Conservation (phyloP, 805 yeast genomes). For the Barnettozyma vustinii region DNA sequence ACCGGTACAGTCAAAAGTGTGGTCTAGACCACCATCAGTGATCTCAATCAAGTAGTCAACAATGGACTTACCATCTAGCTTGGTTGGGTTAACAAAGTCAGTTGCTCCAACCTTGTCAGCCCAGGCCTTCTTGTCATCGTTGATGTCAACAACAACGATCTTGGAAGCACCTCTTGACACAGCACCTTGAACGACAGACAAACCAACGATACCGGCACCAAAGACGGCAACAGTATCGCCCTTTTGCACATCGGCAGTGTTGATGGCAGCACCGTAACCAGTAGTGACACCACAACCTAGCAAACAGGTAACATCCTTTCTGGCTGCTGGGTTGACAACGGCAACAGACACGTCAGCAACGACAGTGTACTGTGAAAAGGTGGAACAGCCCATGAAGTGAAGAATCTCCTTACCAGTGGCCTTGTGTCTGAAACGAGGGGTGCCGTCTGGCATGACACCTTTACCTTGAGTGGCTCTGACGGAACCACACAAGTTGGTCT, state of each 20-base stretch:
- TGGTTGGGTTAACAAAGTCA: constrained; percentile 83
- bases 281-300: constrained; percentile 99
- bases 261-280: constrained; percentile 95
- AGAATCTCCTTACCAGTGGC: constrained; percentile 73
- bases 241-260: constrained; percentile 83
- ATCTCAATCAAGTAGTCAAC: constrained; percentile 79
- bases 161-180: constrained; percentile 71
- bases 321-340: constrained; percentile 80
- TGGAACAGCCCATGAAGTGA: constrained; percentile 98
- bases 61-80: constrained; percentile 66
- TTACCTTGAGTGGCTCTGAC: constrained; percentile 97
- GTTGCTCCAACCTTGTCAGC: constrained; percentile 91
- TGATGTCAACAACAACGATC: constrained; percentile 83
- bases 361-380: constrained; percentile 95
- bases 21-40: constrained; percentile 97
- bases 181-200: constrained; percentile 96
- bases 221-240: constrained; percentile 95
- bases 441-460: constrained; percentile 99
- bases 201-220: constrained; percentile 97
- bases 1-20: constrained; percentile 97
- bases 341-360: constrained; percentile 97
- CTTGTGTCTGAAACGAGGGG: constrained; percentile 74
- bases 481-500: constrained; percentile 93
- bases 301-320: constrained; percentile 81
- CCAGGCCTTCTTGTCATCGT: constrained; percentile 80